Conservation (phyloP, 2,329 filamentous ascomycete genomes). For the Chalaropsis ovoidea region DNA sequence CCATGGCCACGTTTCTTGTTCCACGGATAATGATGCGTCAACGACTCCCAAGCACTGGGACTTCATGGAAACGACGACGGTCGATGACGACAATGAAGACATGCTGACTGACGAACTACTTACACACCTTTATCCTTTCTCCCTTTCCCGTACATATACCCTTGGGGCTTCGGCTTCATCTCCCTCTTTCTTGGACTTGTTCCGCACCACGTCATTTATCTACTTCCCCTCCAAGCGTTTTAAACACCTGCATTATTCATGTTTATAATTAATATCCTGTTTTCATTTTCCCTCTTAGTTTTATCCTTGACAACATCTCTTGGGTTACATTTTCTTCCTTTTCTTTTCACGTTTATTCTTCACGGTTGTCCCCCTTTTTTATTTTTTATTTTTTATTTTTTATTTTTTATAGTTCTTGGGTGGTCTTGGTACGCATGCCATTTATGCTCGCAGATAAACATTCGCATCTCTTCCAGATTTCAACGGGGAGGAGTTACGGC, state of each 20-base stretch:
- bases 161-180: not conserved
- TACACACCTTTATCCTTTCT: conserved; percentile 10
- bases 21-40: not conserved
- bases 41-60: not conserved
- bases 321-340: not conserved
- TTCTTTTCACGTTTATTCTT: not conserved
- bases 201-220: not conserved
- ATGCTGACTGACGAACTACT: conserved; percentile 10
- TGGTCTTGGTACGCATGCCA: not conserved
- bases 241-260: conserved; percentile 5
- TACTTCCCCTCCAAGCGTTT: not conserved
- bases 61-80: conserved; percentile 28
- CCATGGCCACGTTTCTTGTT: not conserved
- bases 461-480: not conserved
- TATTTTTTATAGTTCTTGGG: not conserved
- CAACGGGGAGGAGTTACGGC: not conserved
- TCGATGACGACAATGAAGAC: conserved; percentile 12
- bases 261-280: conserved; percentile 5
- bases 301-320: not conserved
- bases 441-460: not conserved
- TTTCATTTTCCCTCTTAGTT: not conserved
- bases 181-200: not conserved
- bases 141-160: conserved; percentile 14
- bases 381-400: not conserved
- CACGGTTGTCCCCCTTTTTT: too few relatives aligned